Base-by-base conservation (phyloP, 2,329 filamentous ascomycete genomes). In the Penicillium sp. region DNA sequence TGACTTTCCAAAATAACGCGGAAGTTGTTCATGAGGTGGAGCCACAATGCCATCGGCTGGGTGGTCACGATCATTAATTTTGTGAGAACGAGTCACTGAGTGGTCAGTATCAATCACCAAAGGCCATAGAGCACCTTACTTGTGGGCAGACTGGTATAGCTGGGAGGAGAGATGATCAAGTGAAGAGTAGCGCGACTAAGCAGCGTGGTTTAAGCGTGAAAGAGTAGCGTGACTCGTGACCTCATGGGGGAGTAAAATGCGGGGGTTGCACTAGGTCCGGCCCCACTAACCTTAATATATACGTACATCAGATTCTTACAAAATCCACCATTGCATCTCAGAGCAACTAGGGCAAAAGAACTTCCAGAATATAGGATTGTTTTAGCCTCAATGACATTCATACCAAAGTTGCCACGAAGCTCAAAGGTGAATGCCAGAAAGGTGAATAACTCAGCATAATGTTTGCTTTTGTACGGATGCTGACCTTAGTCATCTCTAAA, bases 1-100 rank as follows among this genome's bases (percentile, higher is more conserved):
- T 59, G 86, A 80, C 81, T 97, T 97, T 77, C 86, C 91, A 76
- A 98, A 98, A 85, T 90, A 98, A 72, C 92, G 91, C 71, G 95
- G 93, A 27, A 96, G 80, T 69, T 89, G 84, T 66, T 95, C 89
- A 63, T 89, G 81, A 51, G 82, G 76, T 59, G 85, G 81, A 52
- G 82, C 76, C 60, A 85, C 87, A 56, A 85, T 87, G 73, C 89
- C 90, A 68, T 95, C 90, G 68, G 84, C 89, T 69, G 87, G 86
- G 81, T 96, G 90, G 82, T 96, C 90, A 79, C 93, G 93, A 78
- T 96, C 91, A 80, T 92, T 96, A 82, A 84, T 86, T 83, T 98
- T 99, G 86, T 93, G 91, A 65, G 93, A 96, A 76, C 95, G 93
- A 81, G 95, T 97, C 93, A 99, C 93, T 96, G 67, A 29, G 44